Evolutionary conservation across 495 filamentous ascomycete genomes (phyloP).

Genomic region (Paragyromitra xinjiangensis): DNA sequence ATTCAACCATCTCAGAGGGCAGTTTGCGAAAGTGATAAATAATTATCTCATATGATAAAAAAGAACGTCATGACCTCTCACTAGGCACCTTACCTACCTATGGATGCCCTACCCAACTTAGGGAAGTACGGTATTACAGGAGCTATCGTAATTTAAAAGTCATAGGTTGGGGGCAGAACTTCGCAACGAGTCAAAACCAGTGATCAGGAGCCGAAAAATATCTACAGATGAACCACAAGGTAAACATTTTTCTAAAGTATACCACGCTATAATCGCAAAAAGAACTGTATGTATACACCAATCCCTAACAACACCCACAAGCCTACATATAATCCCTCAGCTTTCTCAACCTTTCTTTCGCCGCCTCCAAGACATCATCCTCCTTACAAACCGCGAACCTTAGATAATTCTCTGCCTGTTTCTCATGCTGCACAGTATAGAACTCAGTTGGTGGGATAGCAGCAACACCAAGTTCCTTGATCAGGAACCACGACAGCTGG

Average conservation of each 20-base stretch:
- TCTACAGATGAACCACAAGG: background rate
- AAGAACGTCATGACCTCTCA: no score
- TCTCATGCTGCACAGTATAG: constrained; percentile 82
- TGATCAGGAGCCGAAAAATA: background rate
- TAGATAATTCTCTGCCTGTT: constrained; percentile 89
- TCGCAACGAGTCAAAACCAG: background rate
- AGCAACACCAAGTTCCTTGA: constrained; percentile 93
- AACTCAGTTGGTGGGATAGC: constrained; percentile 97
- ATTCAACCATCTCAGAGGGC: no score
- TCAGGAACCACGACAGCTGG: constrained; percentile 93
- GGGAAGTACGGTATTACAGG: no score
- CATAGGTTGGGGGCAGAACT: no score
- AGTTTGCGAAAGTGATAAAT: no score
- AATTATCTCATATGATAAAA: no score
- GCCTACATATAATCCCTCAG: constrained; percentile 66
- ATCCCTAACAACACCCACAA: background rate
- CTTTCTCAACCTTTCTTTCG: constrained; percentile 86
- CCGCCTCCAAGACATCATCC: constrained; percentile 84
- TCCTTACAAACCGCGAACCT: constrained; percentile 97
- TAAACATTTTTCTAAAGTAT: background rate
- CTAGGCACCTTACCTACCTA: no score
- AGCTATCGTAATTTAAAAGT: no score
- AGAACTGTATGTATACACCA: background rate
- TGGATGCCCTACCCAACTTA: no score
- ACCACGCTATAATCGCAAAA: background rate